phyloP scores from a whole-genome alignment of 371 early-diverging fungal species.

The Mortierella sp. region DNA sequence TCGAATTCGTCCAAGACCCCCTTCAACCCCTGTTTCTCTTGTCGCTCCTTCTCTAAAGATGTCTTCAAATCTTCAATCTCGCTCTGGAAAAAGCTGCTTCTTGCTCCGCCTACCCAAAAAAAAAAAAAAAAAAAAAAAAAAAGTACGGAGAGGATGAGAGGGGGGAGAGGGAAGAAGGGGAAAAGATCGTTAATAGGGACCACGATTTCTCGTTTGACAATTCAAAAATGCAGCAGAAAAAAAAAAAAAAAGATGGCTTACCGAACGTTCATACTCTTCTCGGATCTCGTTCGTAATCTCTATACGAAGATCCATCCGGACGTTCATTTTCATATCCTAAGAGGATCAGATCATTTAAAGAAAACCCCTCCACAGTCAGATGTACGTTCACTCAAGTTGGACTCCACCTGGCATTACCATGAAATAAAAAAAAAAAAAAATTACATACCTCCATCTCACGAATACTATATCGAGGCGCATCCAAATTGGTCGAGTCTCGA shows the following conservation, averaged over 20 bases:
- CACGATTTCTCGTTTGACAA: too few relatives aligned
- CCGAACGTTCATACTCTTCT: slow-evolving; percentile 49
- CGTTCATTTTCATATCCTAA: slow-evolving; percentile 53
- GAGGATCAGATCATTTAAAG: not conserved
- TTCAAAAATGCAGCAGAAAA: not conserved
- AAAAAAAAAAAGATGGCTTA: slow-evolving; percentile 5
- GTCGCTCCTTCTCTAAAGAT: slow-evolving; percentile 33
- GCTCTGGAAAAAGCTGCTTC: slow-evolving; percentile 41
- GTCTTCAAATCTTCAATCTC: slow-evolving; percentile 48
- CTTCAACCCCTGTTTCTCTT: slow-evolving; percentile 37
- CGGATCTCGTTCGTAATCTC: slow-evolving; percentile 52
- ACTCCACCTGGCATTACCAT: not conserved
- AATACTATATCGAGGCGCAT: slow-evolving; percentile 50
- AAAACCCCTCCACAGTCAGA: too few relatives aligned
- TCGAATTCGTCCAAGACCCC: slow-evolving; percentile 48
- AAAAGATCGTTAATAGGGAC: not conserved
- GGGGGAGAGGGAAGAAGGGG: not conserved
- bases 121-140: too few relatives aligned
- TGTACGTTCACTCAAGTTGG: too few relatives aligned
- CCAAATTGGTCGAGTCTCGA: slow-evolving; percentile 49
- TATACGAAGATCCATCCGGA: slow-evolving; percentile 48
- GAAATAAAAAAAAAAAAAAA: not conserved
- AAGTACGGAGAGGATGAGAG: too few relatives aligned
- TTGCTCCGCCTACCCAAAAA: slow-evolving; percentile 41
- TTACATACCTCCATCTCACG: slow-evolving; percentile 47